Evolutionary conservation across 2,329 filamentous ascomycete genomes (phyloP).

Genomic region (Didymosphaeria variabile): DNA sequence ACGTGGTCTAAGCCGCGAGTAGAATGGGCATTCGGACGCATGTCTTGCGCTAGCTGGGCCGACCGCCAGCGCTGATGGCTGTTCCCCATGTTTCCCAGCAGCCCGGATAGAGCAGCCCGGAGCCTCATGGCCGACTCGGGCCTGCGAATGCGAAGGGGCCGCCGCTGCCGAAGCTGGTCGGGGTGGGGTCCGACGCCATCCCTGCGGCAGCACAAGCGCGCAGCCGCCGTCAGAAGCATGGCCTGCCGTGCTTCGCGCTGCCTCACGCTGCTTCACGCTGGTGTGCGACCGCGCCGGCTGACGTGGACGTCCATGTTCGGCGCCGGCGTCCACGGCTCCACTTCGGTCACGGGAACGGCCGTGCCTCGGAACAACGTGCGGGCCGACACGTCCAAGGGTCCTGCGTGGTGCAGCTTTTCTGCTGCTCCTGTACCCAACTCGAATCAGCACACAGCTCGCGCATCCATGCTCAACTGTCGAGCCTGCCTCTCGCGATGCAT

Average conservation of each 20-base stretch:
- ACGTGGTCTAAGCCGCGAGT: slow-evolving; percentile 28
- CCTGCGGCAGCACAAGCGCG: slow-evolving; percentile 15
- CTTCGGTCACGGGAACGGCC: neutral
- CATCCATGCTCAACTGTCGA: slow-evolving; percentile 56
- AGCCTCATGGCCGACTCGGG: slow-evolving; percentile 19
- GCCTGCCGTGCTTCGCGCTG: neutral
- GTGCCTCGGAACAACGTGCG: neutral
- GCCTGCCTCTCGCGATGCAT: slow-evolving; percentile 55
- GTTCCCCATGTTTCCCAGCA: slow-evolving; percentile 25
- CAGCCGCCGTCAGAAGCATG: slow-evolving; percentile 1
- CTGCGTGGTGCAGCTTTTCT: slow-evolving; percentile 12
- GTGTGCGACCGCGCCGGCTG: slow-evolving; percentile 9
- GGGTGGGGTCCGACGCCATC: slow-evolving; percentile 27
- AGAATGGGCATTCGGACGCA: slow-evolving; percentile 26
- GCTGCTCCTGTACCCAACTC: slow-evolving; percentile 14
- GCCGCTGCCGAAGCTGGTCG: no score
- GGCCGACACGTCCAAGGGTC: neutral
- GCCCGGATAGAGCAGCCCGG: slow-evolving; percentile 24
- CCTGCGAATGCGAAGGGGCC: no score
- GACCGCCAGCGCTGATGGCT: slow-evolving; percentile 14
- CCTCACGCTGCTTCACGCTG: neutral
- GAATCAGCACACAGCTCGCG: slow-evolving; percentile 19
- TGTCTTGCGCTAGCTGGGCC: slow-evolving; percentile 35
- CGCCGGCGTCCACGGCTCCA: neutral
- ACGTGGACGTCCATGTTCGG: neutral